Evolutionary conservation across 192 early-diverging fungal species (phyloP).

Genomic region (Coemansia sp.): DNA sequence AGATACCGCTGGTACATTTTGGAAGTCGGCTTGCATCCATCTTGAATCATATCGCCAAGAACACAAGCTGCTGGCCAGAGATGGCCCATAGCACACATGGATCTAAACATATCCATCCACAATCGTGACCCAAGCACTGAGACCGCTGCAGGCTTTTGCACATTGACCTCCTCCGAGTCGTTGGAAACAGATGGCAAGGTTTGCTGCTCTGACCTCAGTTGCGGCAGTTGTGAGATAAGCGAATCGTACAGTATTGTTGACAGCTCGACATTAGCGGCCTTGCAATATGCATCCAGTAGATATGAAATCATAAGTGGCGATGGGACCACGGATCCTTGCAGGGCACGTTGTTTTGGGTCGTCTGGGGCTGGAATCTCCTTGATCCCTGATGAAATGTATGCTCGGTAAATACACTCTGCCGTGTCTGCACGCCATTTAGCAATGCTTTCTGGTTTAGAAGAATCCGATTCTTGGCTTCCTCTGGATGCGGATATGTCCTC

Average conservation of each 20-base stretch:
- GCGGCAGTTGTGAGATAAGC: slow-evolving; percentile 14
- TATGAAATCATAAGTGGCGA: slow-evolving; percentile 21
- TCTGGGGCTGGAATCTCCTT: slow-evolving; percentile 40
- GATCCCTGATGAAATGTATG: slow-evolving; percentile 37
- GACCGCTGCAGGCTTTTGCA: background rate
- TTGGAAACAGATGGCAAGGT: background rate
- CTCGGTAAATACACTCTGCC: slow-evolving; percentile 42
- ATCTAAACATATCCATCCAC: slow-evolving; percentile 17
- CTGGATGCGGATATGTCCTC: slow-evolving; percentile 15
- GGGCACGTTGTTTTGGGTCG: slow-evolving; percentile 13
- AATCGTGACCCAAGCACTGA: slow-evolving; percentile 5
- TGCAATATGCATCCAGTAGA: slow-evolving; percentile 21
- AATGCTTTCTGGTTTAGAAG: background rate
- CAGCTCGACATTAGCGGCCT: slow-evolving; percentile 29
- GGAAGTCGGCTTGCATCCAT: slow-evolving; percentile 27
- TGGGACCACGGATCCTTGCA: slow-evolving; percentile 39
- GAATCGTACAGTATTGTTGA: slow-evolving; percentile 38
- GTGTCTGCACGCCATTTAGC: slow-evolving; percentile 34
- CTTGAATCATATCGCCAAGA: slow-evolving; percentile 23
- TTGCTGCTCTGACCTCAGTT: background rate
- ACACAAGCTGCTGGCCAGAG: slow-evolving; percentile 36
- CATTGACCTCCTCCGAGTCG: background rate
- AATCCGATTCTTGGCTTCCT: background rate
- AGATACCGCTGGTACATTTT: slow-evolving; percentile 25
- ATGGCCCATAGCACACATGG: slow-evolving; percentile 16